Evolutionary conservation across 306 rosid genomes (phyloP).

Genomic region (Dryas drummondii): DNA sequence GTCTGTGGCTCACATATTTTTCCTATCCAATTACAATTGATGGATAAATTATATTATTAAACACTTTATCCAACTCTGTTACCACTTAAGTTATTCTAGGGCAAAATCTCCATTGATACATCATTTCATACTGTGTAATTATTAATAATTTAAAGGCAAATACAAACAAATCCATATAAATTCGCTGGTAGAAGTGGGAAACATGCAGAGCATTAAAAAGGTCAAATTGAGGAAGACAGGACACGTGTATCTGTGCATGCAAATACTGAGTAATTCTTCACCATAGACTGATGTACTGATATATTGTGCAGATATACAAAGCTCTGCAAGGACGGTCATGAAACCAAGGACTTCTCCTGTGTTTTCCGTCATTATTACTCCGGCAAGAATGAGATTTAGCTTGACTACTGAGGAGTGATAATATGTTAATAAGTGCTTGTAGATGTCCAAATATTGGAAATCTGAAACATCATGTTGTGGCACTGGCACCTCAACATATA

Average conservation of each 20-base stretch:
- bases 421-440: not conserved
- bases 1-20: not conserved
- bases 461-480: not conserved
- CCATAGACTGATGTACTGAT: constrained; percentile 11
- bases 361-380: constrained; percentile 75
- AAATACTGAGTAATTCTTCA: too few relatives aligned
- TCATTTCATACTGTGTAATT: too few relatives aligned
- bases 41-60: not conserved
- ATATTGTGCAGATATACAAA: constrained; percentile 52
- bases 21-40: not conserved
- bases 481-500: not conserved
- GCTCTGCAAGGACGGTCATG: constrained; percentile 66
- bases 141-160: too few relatives aligned
- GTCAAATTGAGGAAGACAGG: too few relatives aligned
- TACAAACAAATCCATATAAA: too few relatives aligned
- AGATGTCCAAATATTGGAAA: not conserved
- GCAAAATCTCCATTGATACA: too few relatives aligned
- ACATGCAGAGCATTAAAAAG: too few relatives aligned
- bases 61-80: too few relatives aligned
- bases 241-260: too few relatives aligned
- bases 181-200: too few relatives aligned
- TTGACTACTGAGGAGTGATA: not conserved
- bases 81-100: too few relatives aligned
- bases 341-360: constrained; percentile 69
- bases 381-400: constrained; percentile 52